These are phyloP conservation scores for Suhomyces sp. DNA, from an alignment of 805 yeast species.

Conservation along the genomic window DNA sequence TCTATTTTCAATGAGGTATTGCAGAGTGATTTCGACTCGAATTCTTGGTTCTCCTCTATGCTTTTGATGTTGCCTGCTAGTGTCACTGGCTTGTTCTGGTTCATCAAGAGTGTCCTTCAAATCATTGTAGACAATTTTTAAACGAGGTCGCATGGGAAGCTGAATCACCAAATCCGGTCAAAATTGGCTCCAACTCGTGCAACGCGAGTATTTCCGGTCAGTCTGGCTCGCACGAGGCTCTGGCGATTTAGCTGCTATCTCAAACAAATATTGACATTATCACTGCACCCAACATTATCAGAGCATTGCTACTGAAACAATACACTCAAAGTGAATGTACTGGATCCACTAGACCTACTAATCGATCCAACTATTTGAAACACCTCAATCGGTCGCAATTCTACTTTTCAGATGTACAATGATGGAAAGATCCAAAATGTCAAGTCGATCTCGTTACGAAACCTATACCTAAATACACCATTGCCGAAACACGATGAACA, in stretches of 20 bases:
- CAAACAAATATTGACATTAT: background rate
- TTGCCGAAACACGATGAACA: background rate
- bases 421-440: slow-evolving; percentile 13
- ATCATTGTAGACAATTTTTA: background rate
- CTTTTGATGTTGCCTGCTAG: background rate
- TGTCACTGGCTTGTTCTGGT: background rate
- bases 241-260: background rate
- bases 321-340: background rate
- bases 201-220: background rate
- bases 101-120: background rate
- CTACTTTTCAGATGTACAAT: slow-evolving; percentile 3
- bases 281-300: background rate
- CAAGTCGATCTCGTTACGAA: slow-evolving; percentile 14
- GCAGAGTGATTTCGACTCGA: background rate
- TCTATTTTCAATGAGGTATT: background rate
- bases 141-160: background rate
- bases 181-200: background rate
- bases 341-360: background rate
- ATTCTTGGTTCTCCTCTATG: background rate
- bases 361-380: background rate
- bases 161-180: background rate
- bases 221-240: background rate
- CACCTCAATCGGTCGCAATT: background rate
- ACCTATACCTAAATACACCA: slow-evolving; percentile 9
- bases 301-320: background rate